Evolutionary conservation across 1,139 yeast species (phyloP), one percentile per base, ranked within the genome.

Genomic region (Pneumocystis oryctolagi): DNA sequence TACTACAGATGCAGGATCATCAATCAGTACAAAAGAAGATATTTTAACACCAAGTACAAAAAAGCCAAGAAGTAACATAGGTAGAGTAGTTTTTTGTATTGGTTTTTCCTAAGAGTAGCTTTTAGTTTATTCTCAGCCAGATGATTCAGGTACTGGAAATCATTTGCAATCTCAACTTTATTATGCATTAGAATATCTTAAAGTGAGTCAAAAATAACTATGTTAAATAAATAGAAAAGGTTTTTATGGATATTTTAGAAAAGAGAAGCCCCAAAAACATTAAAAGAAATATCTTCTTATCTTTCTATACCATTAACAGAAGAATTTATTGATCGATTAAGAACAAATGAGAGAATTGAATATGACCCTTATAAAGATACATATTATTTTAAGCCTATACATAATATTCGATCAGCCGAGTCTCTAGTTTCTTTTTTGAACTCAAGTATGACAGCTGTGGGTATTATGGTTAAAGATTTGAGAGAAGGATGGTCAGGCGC

Each of bases 401-500:
- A 89, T 73, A 90, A 90, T 71, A 90, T 94, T 64, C 84, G 88
- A 69, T 82, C 86, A 2, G 86, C 85, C 3, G 87, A 84, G 64
- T 96, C 89, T 67, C 77, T 94, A 66, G 73, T 94, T 64, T 79
- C 82, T 65, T 86, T 85, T 68, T 78, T 94, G 65, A 80, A 90
- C 69, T 79, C 84, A 31, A 97, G 89, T 74, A 84, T 87, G 1
- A 88, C 96, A 1, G 89, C 88, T 73, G 88, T 84, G 71, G 98
- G 98, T 2, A 80, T 87, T 1, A 78, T 89, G 0, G 96, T 92
- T 37, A 88, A 88, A 71, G 96, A 90, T 70, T 78, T 94, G 65
- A 85, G 84, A 70, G 99, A 94, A 72, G 98, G 98, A 28, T 94
- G 99, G 99, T 81, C 87, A 62, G 95, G 90, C n/a, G 90, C 96